These are phyloP conservation scores for Fusarium odoratissimum DNA, from an alignment of 2,329 filamentous ascomycete genomes.

Conservation along the genomic window DNA sequence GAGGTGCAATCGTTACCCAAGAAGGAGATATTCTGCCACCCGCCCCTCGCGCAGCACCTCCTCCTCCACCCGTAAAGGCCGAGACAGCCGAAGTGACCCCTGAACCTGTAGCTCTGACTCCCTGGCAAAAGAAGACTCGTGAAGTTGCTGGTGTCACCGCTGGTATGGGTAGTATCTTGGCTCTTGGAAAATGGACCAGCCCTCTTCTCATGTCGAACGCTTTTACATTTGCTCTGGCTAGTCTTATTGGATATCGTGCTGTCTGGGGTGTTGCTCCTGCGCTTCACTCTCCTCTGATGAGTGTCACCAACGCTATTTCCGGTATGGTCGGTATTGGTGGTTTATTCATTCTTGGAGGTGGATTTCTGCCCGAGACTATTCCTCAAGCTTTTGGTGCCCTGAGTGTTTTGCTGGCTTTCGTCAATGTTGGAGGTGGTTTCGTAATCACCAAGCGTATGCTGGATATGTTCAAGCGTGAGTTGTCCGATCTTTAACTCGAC, in stretches of 20 bases:
- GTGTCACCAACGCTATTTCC: conserved; percentile 91
- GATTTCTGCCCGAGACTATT: conserved; percentile 79
- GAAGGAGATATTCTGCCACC: conserved; percentile 81
- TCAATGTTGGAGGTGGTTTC: conserved; percentile 90
- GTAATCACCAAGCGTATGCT: conserved; percentile 94
- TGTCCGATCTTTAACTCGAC: accelerated
- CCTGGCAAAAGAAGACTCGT: conserved; percentile 82
- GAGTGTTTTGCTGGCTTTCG: conserved; percentile 86
- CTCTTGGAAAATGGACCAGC: conserved; percentile 82
- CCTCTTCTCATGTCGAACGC: conserved; percentile 90
- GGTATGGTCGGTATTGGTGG: conserved; percentile 92
- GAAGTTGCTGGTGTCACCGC: conserved; percentile 81
- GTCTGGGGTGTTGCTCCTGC: conserved; percentile 89
- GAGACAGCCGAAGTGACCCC: conserved; percentile 58
- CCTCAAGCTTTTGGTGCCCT: conserved; percentile 82
- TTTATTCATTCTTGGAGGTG: conserved; percentile 88
- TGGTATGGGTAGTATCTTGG: conserved; percentile 80
- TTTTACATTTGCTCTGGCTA: conserved; percentile 86
- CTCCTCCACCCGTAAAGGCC: conserved; percentile 61
- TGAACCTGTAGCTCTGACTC: conserved; percentile 75
- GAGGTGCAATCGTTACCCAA: conserved; percentile 84
- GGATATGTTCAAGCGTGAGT: conserved; percentile 84
- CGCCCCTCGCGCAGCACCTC: conserved; percentile 73
- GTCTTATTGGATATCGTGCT: conserved; percentile 86
- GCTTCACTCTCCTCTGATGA: conserved; percentile 90